A percentile compares a stretch with the other conserved stretches of the same genome.
These are phyloP conservation scores for Plasmodium malariae DNA, from an alignment of 169 alveolate species.

Conservation along the genomic window DNA sequence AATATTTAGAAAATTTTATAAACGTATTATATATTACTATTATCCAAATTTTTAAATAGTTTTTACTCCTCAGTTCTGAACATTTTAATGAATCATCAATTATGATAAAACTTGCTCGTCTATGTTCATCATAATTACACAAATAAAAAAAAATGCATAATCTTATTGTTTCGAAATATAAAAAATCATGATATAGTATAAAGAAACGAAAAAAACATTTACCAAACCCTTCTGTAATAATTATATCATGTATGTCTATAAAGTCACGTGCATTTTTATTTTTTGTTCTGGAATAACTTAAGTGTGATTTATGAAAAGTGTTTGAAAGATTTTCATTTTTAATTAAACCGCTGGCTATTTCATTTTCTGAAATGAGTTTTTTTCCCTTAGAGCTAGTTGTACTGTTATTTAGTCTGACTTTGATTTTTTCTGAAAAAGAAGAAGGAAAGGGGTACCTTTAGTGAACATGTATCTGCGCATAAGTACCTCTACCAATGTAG, in stretches of 20 bases:
- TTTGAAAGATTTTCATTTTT: not conserved
- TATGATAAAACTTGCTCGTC: conserved; percentile 35
- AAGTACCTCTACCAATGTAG: no score
- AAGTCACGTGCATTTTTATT: not conserved
- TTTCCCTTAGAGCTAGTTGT: not conserved
- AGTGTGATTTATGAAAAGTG: not conserved
- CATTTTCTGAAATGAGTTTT: not conserved
- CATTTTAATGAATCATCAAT: conserved; percentile 65
- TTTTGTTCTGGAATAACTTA: not conserved
- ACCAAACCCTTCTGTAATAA: not conserved
- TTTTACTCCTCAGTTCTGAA: conserved; percentile 9
- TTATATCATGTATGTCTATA: not conserved
- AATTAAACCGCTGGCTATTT: not conserved
- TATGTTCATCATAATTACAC: conserved; percentile 70
- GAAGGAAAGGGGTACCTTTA: no score
- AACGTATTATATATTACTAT: conserved; percentile 44
- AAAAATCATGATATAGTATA: conserved; percentile 50
- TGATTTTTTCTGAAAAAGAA: not conserved
- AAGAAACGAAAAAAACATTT: conserved; percentile 29
- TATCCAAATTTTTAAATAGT: conserved; percentile 38
- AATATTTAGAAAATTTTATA: conserved; percentile 40
- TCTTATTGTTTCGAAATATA: conserved; percentile 70
- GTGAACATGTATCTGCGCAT: no score
- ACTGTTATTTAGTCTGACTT: not conserved
- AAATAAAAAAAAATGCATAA: conserved; percentile 59